A percentile compares a stretch with the other conserved stretches of the same genome.
Evolutionary conservation across 176 grass and related monocot species (phyloP).

Genomic region (Raddia guianensis): DNA sequence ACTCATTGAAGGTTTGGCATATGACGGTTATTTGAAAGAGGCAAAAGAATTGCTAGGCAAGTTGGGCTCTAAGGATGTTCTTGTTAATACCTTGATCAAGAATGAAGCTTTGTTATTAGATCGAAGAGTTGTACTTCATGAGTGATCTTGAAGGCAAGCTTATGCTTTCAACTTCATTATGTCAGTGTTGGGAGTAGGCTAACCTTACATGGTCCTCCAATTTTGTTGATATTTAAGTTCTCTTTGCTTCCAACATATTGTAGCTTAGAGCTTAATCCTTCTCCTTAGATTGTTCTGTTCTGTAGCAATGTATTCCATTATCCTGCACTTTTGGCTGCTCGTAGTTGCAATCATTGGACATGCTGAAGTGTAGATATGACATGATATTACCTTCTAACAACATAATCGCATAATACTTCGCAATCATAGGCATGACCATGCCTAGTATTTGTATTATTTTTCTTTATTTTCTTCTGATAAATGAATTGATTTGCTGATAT

Average conservation of each 20-base stretch:
- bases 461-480: not conserved
- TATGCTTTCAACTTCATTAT: slow-evolving; percentile 27
- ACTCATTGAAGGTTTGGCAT: slow-evolving; percentile 62
- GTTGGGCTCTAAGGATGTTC: slow-evolving; percentile 58
- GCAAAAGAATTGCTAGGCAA: slow-evolving; percentile 54
- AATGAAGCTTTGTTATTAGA: slow-evolving; percentile 42
- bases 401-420: not conserved
- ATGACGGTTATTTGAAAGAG: slow-evolving; percentile 62
- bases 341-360: not conserved
- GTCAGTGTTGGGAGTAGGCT: slow-evolving; percentile 48
- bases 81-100: slow-evolving; percentile 57
- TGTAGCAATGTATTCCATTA: slow-evolving; percentile 2
- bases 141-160: slow-evolving; percentile 26
- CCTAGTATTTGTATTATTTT: slow-evolving; percentile 1
- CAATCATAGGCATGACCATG: not conserved
- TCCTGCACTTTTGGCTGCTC: not conserved
- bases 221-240: slow-evolving; percentile 47
- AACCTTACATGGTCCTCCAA: slow-evolving; percentile 41
- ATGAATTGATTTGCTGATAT: not conserved
- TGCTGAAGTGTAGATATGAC: slow-evolving; percentile 11
- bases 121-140: slow-evolving; percentile 36
- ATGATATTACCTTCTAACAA: slow-evolving; percentile 1
- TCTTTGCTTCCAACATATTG: slow-evolving; percentile 31
- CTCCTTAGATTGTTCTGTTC: not conserved
- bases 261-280: slow-evolving; percentile 45